A percentile compares a stretch with the other conserved stretches of the same genome.
phyloP scores from a whole-genome alignment of 306 rosid species.

The Quercus robur region DNA sequence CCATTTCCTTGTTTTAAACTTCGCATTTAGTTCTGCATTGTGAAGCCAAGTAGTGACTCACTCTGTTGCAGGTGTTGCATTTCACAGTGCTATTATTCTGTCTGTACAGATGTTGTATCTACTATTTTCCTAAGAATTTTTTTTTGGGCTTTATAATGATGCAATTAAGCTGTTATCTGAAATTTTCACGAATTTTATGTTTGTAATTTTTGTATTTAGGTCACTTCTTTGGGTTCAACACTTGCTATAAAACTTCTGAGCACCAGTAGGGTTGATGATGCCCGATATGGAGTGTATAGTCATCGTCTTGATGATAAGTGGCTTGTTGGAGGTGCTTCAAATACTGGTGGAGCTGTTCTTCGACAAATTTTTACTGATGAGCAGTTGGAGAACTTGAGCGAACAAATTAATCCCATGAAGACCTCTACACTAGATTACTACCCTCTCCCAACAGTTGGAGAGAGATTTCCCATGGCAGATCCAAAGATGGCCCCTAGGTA shows the following conservation, averaged over 20 bases:
- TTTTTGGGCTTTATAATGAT: background rate
- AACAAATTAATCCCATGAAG: constrained; percentile 65
- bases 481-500: constrained; percentile 80
- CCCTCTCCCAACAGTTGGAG: constrained; percentile 76
- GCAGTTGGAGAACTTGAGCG: constrained; percentile 62
- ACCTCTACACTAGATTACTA: constrained; percentile 70
- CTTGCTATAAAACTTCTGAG: constrained; percentile 88
- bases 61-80: background rate
- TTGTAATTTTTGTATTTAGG: constrained; percentile 36
- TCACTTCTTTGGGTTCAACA: constrained; percentile 94
- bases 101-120: background rate
- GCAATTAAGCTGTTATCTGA: constrained; percentile 1
- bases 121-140: background rate
- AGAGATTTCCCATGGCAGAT: constrained; percentile 87
- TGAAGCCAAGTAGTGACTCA: background rate
- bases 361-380: constrained; percentile 74
- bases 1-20: background rate
- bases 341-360: constrained; percentile 89
- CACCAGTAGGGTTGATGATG: constrained; percentile 78
- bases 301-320: constrained; percentile 97
- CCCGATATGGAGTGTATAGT: constrained; percentile 90
- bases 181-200: background rate
- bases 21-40: background rate
- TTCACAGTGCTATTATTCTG: constrained; percentile 2
- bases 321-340: constrained; percentile 99